Conservation (phyloP, 192 early-diverging fungal species). For the Entophlyctis luteolus region DNA sequence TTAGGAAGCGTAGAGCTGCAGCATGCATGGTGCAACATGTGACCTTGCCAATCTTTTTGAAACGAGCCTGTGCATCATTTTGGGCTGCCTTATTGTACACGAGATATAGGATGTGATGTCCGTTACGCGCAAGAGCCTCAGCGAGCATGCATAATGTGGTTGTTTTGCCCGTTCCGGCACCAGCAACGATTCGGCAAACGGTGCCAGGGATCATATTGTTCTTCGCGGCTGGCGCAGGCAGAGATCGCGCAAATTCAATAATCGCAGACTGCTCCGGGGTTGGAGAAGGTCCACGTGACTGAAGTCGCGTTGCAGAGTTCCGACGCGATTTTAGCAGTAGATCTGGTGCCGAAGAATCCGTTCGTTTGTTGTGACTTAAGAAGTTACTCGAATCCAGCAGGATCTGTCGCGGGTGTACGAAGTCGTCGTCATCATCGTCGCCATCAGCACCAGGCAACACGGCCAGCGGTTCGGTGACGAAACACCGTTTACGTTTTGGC, state of each 20-base stretch:
- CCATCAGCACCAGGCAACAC: no score
- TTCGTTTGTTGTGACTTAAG: no score
- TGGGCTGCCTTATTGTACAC: slow-evolving; percentile 27
- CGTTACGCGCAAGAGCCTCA: not conserved
- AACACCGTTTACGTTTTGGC: no score
- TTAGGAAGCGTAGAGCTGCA: slow-evolving; percentile 6
- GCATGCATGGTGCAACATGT: slow-evolving; percentile 22
- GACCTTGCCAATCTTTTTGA: not conserved
- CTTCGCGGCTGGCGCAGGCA: not conserved
- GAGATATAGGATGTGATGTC: slow-evolving; percentile 22
- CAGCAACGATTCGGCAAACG: slow-evolving; percentile 15
- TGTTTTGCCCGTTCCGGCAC: slow-evolving; percentile 26
- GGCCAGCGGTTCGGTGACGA: no score
- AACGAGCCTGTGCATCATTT: slow-evolving; percentile 9
- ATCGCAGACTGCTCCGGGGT: slow-evolving; percentile 8
- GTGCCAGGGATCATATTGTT: not conserved
- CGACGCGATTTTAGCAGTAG: no score
- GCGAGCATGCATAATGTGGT: slow-evolving; percentile 17
- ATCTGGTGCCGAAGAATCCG: no score
- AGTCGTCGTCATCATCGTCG: no score
- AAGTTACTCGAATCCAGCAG: no score
- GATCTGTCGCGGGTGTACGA: no score
- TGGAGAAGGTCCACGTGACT: no score
- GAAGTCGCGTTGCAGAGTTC: no score
- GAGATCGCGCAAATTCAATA: not conserved